Evolutionary conservation across 2,329 filamentous ascomycete genomes (phyloP).

Genomic region (Blumeria hordei): DNA sequence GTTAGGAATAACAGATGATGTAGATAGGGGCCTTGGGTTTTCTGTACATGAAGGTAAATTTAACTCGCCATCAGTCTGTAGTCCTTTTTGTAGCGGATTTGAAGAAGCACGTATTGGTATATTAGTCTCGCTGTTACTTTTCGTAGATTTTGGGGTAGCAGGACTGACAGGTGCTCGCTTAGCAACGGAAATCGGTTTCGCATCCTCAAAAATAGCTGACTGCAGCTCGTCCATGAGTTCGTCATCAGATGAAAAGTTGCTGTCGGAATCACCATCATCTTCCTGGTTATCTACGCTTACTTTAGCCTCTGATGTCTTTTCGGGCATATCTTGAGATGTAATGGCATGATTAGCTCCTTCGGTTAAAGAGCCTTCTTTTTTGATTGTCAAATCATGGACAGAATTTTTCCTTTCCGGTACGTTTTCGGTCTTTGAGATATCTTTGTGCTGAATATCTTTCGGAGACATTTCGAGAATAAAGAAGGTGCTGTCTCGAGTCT

Average conservation of each 20-base stretch:
- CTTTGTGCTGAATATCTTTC: not conserved
- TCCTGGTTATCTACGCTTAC: too few species aligned
- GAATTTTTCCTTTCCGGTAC: too few species aligned
- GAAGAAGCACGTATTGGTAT: slow-evolving; percentile 15
- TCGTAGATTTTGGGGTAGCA: slow-evolving; percentile 37
- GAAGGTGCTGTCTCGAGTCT: too few species aligned
- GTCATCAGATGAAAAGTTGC: slow-evolving; percentile 45
- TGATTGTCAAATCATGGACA: too few species aligned
- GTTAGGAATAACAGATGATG: slow-evolving; percentile 23
- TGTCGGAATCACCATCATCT: slow-evolving; percentile 12
- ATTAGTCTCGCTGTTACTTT: slow-evolving; percentile 7
- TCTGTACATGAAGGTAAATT: slow-evolving; percentile 17
- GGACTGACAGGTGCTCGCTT: slow-evolving; percentile 19
- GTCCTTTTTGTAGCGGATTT: slow-evolving; percentile 15
- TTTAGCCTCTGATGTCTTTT: not conserved
- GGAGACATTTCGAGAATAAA: not conserved
- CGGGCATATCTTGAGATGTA: slow-evolving; percentile 13
- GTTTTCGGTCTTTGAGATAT: not conserved
- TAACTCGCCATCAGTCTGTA: slow-evolving; percentile 14
- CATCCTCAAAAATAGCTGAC: slow-evolving; percentile 58
- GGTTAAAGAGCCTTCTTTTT: too few species aligned
- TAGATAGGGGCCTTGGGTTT: slow-evolving; percentile 3
- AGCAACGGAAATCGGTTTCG: slow-evolving; percentile 53
- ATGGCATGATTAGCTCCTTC: slow-evolving; percentile 20
- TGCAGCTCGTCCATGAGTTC: slow-evolving; percentile 68